Conservation (phyloP, 1,284 basidiomycete species). For the Lentinus polychrous region DNA sequence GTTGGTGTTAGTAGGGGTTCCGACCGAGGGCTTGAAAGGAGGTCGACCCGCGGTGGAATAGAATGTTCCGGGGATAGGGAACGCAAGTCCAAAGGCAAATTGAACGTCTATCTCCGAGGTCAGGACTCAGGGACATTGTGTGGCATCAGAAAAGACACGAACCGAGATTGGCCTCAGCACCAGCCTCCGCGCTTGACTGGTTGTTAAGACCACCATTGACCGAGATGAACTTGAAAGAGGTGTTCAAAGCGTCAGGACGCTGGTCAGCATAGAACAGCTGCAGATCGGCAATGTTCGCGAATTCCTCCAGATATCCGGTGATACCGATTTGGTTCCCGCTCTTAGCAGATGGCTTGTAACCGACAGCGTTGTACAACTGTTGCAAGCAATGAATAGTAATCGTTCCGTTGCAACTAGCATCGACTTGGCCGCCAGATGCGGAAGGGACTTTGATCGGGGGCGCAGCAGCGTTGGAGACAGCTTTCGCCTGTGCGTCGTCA, state of each 20-base stretch:
- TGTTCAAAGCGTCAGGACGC: slow-evolving; percentile 23
- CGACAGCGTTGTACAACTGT: slow-evolving; percentile 46
- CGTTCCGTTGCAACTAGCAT: slow-evolving; percentile 42
- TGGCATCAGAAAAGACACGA: neutral
- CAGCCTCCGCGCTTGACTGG: slow-evolving; percentile 49
- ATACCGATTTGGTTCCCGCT: slow-evolving; percentile 47
- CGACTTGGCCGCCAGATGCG: slow-evolving; percentile 33
- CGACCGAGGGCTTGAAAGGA: slow-evolving; percentile 47
- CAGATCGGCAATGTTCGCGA: slow-evolving; percentile 46
- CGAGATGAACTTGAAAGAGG: slow-evolving; percentile 38
- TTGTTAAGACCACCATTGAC: slow-evolving; percentile 46
- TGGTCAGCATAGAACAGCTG: slow-evolving; percentile 28
- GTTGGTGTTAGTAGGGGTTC: slow-evolving; percentile 39
- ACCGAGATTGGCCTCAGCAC: slow-evolving; percentile 60
- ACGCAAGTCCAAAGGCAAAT: slow-evolving; percentile 56
- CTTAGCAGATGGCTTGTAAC: slow-evolving; percentile 39
- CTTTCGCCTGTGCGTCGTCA: slow-evolving; percentile 12
- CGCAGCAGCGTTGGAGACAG: slow-evolving; percentile 14
- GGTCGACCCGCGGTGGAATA: slow-evolving; percentile 55
- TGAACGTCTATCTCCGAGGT: slow-evolving; percentile 39
- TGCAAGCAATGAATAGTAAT: slow-evolving; percentile 53
- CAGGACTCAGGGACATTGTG: neutral
- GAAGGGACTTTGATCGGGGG: slow-evolving; percentile 22
- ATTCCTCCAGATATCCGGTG: slow-evolving; percentile 57
- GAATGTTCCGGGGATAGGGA: slow-evolving; percentile 42